Conservation (phyloP, 2,329 filamentous ascomycete species). For the Scedosporium apiospermum region DNA sequence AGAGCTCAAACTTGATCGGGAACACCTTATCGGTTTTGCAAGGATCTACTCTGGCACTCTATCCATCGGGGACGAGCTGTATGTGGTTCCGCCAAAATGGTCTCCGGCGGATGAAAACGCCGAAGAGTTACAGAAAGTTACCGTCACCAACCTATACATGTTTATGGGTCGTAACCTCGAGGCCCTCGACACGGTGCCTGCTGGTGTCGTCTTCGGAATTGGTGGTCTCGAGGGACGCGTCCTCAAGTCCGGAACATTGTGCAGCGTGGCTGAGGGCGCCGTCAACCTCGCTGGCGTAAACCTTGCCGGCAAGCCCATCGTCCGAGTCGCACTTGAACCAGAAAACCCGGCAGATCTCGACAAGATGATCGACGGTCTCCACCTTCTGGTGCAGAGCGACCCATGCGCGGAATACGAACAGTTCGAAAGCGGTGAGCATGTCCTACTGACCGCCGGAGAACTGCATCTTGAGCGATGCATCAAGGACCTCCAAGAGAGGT, state of each 20-base stretch:
- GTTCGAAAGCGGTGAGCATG: constrained; percentile 86
- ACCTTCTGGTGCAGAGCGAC: constrained; percentile 84
- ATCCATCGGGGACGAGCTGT: constrained; percentile 81
- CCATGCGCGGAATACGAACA: constrained; percentile 95
- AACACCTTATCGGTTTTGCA: constrained; percentile 91
- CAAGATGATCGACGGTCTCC: constrained; percentile 87
- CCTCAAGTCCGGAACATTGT: constrained; percentile 91
- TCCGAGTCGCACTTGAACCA: constrained; percentile 91
- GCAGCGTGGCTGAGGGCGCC: constrained; percentile 74
- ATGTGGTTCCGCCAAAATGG: constrained; percentile 89
- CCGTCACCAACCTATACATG: constrained; percentile 80
- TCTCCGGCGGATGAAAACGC: constrained; percentile 66
- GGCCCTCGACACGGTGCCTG: constrained; percentile 72
- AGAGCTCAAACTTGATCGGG: constrained; percentile 58
- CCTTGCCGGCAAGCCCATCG: constrained; percentile 78
- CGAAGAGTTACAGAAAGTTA: constrained; percentile 72
- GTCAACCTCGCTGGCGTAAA: constrained; percentile 83
- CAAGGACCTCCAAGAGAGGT: constrained; percentile 85
- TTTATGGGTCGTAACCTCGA: constrained; percentile 92
- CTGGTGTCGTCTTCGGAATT: constrained; percentile 92
- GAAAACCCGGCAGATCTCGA: constrained; percentile 81
- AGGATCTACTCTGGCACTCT: constrained; percentile 86
- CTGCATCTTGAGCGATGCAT: constrained; percentile 88
- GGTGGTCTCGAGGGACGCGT: constrained; percentile 85
- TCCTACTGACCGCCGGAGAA: constrained; percentile 88